Base-by-base conservation (phyloP, 75 land plant species). In the Sequoiadendron giganteum region DNA sequence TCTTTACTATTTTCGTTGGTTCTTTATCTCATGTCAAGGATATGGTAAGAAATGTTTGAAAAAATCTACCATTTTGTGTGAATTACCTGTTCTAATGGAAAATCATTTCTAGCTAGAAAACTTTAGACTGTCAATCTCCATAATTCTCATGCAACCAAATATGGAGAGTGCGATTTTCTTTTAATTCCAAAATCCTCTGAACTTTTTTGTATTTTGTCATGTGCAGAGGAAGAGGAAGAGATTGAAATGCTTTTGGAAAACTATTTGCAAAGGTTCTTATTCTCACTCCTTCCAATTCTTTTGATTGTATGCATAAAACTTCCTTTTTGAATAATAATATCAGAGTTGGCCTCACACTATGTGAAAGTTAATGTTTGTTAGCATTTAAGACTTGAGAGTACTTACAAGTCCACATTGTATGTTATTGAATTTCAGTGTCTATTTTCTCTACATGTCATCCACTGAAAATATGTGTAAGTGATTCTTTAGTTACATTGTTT, bases 181-280 rank as follows among this genome's bases (percentile, higher is more conserved):
- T 81, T 38, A 49, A 10, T 49, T 49, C 52, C 10, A 13, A 34
- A 34, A 28, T 45, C 45, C 84, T 82, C 84, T 81, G 43, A 81
- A 75, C 15, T 34, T 75, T 55, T 38, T 10, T 54, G 9, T 11
- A 56, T 34, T 32, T 54, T 85, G 42, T 54, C 18, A 9, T 30
- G 3, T 91, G 88, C 95, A 98, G 99, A 98, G 87, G 99, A 98
- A 87, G 99, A 95, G 88, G 97, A 98, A 91, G 99, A 98, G 92
- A 96, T 98, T 77, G 99, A 98, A 86, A 97, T 98, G 99, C 99
- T 98, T 65, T 86, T 98, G 88, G 99, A 98, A 87, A 97, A 97
- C 84, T 98, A 97, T 91, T 93, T 98, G 32, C 99, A 98, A 89
- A 92, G 98, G 99, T 82, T 79, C 42, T 25, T 42, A 9, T 52